Conservation (phyloP, 768 basidiomycete genomes). For the Polyporus arcularius region DNA sequence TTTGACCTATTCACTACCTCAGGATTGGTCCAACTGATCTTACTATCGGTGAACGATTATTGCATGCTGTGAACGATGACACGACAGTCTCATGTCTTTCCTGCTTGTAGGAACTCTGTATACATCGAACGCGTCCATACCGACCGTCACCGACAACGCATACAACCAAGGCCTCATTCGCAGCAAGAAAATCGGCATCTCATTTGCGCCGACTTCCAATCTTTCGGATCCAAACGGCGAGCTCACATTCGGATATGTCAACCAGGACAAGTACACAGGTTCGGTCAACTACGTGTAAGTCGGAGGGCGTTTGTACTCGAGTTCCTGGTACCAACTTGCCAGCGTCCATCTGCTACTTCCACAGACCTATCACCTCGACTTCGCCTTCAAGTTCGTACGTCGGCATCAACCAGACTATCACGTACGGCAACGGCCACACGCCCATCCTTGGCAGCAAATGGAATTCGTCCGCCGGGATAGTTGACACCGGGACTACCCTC, state of each 20-base stretch:
- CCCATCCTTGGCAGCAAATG: constrained; percentile 23
- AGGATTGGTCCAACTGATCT: constrained; percentile 64
- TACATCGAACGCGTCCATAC: no score
- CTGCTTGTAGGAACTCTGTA: background rate
- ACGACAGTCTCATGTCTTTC: constrained; percentile 27
- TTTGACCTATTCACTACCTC: background rate
- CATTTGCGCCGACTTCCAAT: constrained; percentile 32
- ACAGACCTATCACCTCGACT: constrained; percentile 32
- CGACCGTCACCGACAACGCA: constrained; percentile 53
- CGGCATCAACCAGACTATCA: constrained; percentile 37
- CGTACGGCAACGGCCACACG: constrained; percentile 24
- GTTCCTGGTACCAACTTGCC: background rate
- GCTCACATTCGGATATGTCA: constrained; percentile 38
- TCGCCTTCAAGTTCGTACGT: constrained; percentile 33
- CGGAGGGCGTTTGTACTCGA: no score
- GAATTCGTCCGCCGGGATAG: constrained; percentile 36
- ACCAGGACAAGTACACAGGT: constrained; percentile 35
- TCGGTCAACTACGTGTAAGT: constrained; percentile 30
- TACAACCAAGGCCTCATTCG: constrained; percentile 29
- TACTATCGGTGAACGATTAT: constrained; percentile 40
- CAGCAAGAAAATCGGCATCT: constrained; percentile 30
- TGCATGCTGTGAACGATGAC: constrained; percentile 6
- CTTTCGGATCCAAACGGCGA: constrained; percentile 31
- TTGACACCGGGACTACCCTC: constrained; percentile 41
- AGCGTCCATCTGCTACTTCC: background rate